Evolutionary conservation across 345 rosid genomes (phyloP).

Genomic region (Lumnitzera racemosa): DNA sequence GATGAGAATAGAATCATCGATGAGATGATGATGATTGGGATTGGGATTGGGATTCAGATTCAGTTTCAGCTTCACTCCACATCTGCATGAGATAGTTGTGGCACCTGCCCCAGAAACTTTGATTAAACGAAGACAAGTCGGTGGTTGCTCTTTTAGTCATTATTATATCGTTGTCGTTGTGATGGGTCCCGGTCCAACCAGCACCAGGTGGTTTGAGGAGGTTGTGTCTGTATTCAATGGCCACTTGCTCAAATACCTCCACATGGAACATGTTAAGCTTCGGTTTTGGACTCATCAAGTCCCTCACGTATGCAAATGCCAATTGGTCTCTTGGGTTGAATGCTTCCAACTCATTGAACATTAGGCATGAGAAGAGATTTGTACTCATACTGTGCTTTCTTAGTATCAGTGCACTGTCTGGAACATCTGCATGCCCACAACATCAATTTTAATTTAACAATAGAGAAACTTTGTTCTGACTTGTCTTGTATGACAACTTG

Average conservation of each 20-base stretch:
- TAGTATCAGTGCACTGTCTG: conserved; percentile 64
- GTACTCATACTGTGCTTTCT: conserved; percentile 54
- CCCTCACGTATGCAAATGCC: conserved; percentile 73
- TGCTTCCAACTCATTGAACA: conserved; percentile 79
- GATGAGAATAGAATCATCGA: too few species aligned
- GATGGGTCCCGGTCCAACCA: conserved; percentile 5
- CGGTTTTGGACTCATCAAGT: conserved; percentile 45
- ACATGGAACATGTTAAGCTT: conserved; percentile 73
- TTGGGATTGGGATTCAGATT: not conserved
- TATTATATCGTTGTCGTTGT: conserved; percentile 8
- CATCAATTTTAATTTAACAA: too few species aligned
- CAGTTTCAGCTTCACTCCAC: conserved; percentile 47
- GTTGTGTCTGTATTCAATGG: conserved; percentile 61
- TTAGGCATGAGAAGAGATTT: conserved; percentile 70
- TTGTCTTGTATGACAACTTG: too few species aligned
- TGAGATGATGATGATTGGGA: too few species aligned
- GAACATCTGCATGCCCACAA: conserved; percentile 46
- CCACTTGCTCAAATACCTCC: conserved; percentile 70
- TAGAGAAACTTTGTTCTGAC: too few species aligned
- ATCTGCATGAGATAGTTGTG: conserved; percentile 42
- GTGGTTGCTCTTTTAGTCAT: not conserved
- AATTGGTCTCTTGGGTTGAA: conserved; percentile 81
- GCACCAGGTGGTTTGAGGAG: conserved; percentile 25
- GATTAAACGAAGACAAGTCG: conserved; percentile 21
- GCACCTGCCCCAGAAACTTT: conserved; percentile 40